Conservation (phyloP, 164 flowering plant genomes). For the Amborella trichopoda region DNA sequence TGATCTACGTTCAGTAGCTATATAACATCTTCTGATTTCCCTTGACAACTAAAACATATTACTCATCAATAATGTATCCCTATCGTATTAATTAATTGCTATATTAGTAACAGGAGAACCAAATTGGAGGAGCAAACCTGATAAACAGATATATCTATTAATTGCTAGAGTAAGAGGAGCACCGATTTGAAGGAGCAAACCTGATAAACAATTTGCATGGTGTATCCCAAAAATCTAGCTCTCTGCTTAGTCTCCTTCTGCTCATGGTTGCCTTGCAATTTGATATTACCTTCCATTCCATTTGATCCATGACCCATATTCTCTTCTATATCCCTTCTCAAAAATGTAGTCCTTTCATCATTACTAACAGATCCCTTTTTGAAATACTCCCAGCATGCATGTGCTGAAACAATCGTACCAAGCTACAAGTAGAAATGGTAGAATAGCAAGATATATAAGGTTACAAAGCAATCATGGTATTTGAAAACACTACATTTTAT, state of each 20-base stretch:
- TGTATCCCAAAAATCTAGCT: slow-evolving; percentile 48
- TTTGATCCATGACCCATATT: slow-evolving; percentile 9
- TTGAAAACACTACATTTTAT: neutral
- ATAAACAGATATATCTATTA: too few relatives aligned
- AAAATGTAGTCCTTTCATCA: slow-evolving; percentile 6
- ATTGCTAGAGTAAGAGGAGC: too few relatives aligned
- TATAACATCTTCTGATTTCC: too few relatives aligned
- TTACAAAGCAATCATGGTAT: neutral
- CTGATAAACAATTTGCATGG: slow-evolving; percentile 44
- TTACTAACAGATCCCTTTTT: slow-evolving; percentile 1
- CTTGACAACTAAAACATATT: too few relatives aligned
- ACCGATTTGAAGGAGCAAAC: slow-evolving; percentile 12
- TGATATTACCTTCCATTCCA: slow-evolving; percentile 11
- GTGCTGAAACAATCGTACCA: slow-evolving; percentile 34
- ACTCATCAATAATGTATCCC: too few relatives aligned
- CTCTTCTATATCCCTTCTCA: slow-evolving; percentile 8
- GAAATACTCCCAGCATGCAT: slow-evolving; percentile 26
- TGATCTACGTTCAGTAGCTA: too few relatives aligned
- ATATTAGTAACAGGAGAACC: too few relatives aligned
- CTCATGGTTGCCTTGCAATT: slow-evolving; percentile 20
- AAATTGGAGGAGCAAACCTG: too few relatives aligned
- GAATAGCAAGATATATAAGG: neutral
- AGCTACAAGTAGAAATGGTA: slow-evolving; percentile 17
- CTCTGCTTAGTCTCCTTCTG: slow-evolving; percentile 16
- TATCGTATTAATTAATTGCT: too few relatives aligned